These are phyloP conservation scores for Dissophora globulifera DNA, from an alignment of 192 early-diverging fungal genomes.

Conservation along the genomic window DNA sequence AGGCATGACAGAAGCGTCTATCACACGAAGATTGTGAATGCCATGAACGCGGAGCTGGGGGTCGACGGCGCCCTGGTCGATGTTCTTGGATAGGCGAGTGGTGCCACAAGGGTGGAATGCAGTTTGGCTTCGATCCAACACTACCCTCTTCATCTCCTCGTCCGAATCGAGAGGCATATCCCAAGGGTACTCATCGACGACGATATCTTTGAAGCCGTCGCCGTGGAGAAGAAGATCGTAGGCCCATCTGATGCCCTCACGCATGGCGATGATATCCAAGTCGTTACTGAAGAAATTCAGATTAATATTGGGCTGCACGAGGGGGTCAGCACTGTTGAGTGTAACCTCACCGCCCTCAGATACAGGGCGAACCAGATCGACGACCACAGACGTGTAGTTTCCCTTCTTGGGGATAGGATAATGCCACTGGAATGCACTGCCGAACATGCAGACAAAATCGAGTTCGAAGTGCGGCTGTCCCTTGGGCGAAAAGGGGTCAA, in stretches of 20 bases:
- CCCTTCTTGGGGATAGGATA: constrained; percentile 20
- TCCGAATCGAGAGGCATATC: constrained; percentile 32
- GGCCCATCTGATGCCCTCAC: constrained; percentile 35
- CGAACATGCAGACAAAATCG: constrained; percentile 35
- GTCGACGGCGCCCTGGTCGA: constrained; percentile 43
- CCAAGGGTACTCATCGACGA: constrained; percentile 27
- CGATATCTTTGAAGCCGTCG: constrained; percentile 37
- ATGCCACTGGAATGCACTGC: constrained; percentile 35
- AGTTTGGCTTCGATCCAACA: constrained; percentile 34
- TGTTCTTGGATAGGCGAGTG: constrained; percentile 24
- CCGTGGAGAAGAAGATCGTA: constrained; percentile 31
- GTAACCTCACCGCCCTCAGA: constrained; percentile 30
- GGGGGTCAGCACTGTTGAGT: constrained; percentile 37
- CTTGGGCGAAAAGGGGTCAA: constrained; percentile 19
- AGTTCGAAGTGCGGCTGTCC: constrained; percentile 35
- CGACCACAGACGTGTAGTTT: constrained; percentile 24
- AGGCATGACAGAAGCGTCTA: constrained; percentile 46
- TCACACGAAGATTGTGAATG: constrained; percentile 31
- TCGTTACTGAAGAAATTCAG: constrained; percentile 32
- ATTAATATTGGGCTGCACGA: constrained; percentile 35
- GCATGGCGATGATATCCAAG: constrained; percentile 36
- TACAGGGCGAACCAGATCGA: constrained; percentile 28
- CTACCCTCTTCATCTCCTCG: constrained; percentile 26
- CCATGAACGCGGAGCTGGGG: constrained; percentile 27
- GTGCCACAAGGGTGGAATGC: constrained; percentile 21